These are phyloP conservation scores for Populus simonii DNA, from an alignment of 345 rosid species.

Conservation along the genomic window DNA sequence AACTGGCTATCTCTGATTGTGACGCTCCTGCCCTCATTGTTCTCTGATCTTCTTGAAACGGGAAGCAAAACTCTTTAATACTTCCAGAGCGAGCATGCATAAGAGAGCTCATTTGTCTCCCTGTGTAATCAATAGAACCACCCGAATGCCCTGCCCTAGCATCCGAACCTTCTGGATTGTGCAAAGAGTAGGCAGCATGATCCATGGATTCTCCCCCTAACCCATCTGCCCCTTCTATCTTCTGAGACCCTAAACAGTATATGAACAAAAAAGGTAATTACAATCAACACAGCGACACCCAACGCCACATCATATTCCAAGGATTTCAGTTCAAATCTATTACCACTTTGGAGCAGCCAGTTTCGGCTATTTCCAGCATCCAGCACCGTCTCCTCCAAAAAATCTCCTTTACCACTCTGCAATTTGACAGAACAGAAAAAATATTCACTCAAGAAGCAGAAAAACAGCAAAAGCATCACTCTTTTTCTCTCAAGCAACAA, in stretches of 20 bases:
- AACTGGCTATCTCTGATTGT: slow-evolving; percentile 40
- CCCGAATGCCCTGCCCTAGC: slow-evolving; percentile 18
- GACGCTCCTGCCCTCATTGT: slow-evolving; percentile 33
- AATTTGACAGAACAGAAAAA: neutral
- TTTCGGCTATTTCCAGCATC: neutral
- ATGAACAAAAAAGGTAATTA: slow-evolving; percentile 18
- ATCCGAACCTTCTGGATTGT: slow-evolving; percentile 28
- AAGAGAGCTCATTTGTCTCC: slow-evolving; percentile 29
- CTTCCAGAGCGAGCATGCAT: slow-evolving; percentile 41
- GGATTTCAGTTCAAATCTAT: neutral
- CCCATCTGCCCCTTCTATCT: slow-evolving; percentile 11
- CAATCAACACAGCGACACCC: neutral
- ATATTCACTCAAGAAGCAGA: neutral
- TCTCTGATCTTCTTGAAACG: slow-evolving; percentile 26
- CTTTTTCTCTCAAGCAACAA: neutral
- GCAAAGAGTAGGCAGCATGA: slow-evolving; percentile 3
- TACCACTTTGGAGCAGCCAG: slow-evolving; percentile 19
- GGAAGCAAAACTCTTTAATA: slow-evolving; percentile 36
- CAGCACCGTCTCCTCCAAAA: neutral
- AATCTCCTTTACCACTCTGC: slow-evolving; percentile 18
- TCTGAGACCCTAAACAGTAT: slow-evolving; percentile 37
- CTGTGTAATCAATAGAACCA: slow-evolving; percentile 26
- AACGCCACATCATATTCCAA: neutral
- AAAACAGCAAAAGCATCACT: neutral
- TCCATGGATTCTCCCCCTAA: neutral